Evolutionary conservation across 2,329 filamentous ascomycete genomes (phyloP).

Genomic region (Ceratocystiopsis sp.): DNA sequence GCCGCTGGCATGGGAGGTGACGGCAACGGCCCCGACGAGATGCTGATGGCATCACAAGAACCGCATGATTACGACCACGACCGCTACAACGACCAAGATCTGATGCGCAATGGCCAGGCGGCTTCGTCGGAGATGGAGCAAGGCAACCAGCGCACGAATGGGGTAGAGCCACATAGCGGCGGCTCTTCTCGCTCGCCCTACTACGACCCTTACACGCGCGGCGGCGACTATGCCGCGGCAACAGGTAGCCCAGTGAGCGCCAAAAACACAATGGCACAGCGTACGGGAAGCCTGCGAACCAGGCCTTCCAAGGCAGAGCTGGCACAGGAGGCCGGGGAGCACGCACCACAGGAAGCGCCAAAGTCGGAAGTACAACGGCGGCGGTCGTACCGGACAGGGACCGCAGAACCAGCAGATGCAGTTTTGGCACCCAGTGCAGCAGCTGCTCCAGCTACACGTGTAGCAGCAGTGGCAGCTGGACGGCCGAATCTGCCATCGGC

Average conservation of each 20-base stretch:
- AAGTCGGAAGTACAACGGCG: background rate
- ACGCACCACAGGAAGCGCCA: background rate
- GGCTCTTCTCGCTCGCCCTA: conserved; percentile 21
- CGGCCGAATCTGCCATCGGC: conserved; percentile 31
- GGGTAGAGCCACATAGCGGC: too few species aligned
- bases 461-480: background rate
- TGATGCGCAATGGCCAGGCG: conserved; percentile 6
- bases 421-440: conserved; percentile 17
- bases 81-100: conserved; percentile 24
- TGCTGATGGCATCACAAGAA: background rate
- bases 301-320: conserved; percentile 13
- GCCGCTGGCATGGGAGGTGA: conserved; percentile 11
- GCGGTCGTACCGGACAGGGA: background rate
- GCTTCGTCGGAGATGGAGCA: too few species aligned
- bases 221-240: conserved; percentile 28
- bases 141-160: too few species aligned
- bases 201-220: conserved; percentile 23
- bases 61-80: conserved; percentile 11
- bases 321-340: background rate
- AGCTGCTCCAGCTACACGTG: background rate
- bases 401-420: background rate
- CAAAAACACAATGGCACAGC: conserved; percentile 19
- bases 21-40: conserved; percentile 16
- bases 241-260: conserved; percentile 43
- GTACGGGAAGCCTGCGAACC: conserved; percentile 15